These are phyloP conservation scores for Tolypocladium endophyticum DNA, from an alignment of 2,329 filamentous ascomycete species.

Conservation along the genomic window DNA sequence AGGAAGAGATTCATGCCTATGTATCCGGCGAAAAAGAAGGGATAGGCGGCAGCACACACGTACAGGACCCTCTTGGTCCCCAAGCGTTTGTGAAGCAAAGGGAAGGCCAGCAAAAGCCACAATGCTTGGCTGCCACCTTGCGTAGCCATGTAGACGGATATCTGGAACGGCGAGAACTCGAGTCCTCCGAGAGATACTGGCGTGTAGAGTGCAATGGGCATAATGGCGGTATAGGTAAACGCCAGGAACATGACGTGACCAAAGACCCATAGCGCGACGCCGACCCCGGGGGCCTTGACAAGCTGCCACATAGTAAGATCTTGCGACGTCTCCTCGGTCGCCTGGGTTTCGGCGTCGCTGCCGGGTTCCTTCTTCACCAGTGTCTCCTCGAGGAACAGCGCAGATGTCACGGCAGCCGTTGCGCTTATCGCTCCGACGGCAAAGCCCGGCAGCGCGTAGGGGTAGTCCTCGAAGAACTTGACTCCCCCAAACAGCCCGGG, in stretches of 20 bases:
- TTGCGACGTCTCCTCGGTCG: not conserved
- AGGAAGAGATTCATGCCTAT: slow-evolving; percentile 43
- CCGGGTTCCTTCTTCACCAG: slow-evolving; percentile 17
- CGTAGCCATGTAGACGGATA: slow-evolving; percentile 55
- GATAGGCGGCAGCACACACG: slow-evolving; percentile 43
- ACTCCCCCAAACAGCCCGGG: slow-evolving; percentile 37
- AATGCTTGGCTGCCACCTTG: slow-evolving; percentile 56
- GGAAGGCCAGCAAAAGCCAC: slow-evolving; percentile 64
- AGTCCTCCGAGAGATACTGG: slow-evolving; percentile 52
- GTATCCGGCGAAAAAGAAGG: slow-evolving; percentile 50
- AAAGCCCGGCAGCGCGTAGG: slow-evolving; percentile 46
- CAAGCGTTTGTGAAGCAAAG: slow-evolving; percentile 51
- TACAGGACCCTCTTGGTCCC: slow-evolving; percentile 58
- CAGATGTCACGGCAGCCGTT: slow-evolving; percentile 37
- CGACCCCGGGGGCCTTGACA: slow-evolving; percentile 52
- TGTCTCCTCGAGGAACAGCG: slow-evolving; percentile 55
- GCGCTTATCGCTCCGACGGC: slow-evolving; percentile 44
- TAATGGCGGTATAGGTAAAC: slow-evolving; percentile 60
- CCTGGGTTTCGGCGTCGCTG: not conserved
- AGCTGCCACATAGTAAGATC: slow-evolving; percentile 27
- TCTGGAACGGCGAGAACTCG: slow-evolving; percentile 49
- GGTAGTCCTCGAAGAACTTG: slow-evolving; percentile 36
- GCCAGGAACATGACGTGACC: slow-evolving; percentile 58
- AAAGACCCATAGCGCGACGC: slow-evolving; percentile 55
- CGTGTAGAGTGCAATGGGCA: slow-evolving; percentile 61